These are phyloP conservation scores for Lithospermum erythrorhizon DNA, from an alignment of 257 asterid species.

Conservation along the genomic window DNA sequence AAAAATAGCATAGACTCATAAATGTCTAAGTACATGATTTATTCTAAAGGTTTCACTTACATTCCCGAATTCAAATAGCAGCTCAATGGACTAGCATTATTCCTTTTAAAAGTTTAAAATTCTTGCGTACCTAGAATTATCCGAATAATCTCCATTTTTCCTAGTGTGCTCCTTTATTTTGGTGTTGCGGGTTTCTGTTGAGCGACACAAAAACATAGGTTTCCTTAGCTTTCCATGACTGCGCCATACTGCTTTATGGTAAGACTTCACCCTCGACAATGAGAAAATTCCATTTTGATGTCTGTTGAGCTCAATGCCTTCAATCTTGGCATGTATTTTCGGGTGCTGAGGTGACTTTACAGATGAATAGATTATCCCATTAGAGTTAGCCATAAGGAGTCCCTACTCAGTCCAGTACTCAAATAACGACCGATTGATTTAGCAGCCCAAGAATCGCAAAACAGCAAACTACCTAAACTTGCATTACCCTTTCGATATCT, in stretches of 20 bases:
- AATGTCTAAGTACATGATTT: not conserved
- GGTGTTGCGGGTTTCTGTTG: constrained; percentile 43
- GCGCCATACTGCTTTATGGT: constrained; percentile 40
- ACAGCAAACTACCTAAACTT: not conserved
- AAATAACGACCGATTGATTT: not conserved
- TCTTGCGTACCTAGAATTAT: constrained; percentile 41
- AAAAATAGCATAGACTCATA: not conserved
- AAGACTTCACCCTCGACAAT: constrained; percentile 28
- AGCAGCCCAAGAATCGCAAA: not conserved
- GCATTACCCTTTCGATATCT: not conserved
- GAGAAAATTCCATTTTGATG: constrained; percentile 35
- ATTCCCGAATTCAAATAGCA: not conserved
- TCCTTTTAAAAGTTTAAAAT: not conserved
- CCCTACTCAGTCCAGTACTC: not conserved
- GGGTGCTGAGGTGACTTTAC: constrained; percentile 66
- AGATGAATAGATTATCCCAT: constrained; percentile 61
- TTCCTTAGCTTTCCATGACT: constrained; percentile 32
- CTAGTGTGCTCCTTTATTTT: constrained; percentile 44
- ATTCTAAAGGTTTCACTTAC: not conserved
- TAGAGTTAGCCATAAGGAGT: constrained; percentile 44
- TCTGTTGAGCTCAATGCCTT: constrained; percentile 30
- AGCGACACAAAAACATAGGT: constrained; percentile 39
- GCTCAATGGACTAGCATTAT: not conserved
- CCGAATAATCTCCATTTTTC: constrained; percentile 28
- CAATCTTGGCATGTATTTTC: constrained; percentile 24